phyloP scores from a whole-genome alignment of 2,329 filamentous ascomycete genomes.

The Penicillium sp. region DNA sequence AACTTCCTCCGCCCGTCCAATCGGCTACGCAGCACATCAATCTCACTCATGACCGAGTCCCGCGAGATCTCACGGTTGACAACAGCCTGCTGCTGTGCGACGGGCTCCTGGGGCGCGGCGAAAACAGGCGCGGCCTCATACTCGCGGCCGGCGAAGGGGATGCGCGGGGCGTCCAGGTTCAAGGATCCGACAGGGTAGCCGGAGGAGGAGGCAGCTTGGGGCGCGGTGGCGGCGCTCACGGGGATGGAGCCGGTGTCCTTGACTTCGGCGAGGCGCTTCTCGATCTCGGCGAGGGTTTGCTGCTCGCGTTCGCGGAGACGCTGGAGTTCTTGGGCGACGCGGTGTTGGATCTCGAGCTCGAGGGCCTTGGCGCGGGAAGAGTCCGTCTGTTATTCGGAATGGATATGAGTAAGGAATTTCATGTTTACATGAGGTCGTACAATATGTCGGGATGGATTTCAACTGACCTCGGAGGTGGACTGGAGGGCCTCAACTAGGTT shows the following conservation, averaged over 20 bases:
- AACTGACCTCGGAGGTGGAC: conserved; percentile 77
- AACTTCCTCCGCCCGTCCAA: conserved; percentile 64
- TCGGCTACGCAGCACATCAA: conserved; percentile 60
- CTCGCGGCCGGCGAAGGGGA: conserved; percentile 48
- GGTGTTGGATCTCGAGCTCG: conserved; percentile 85
- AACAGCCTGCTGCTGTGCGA: conserved; percentile 19
- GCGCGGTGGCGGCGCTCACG: conserved; percentile 33
- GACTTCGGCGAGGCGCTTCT: conserved; percentile 59
- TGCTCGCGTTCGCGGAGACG: conserved; percentile 73
- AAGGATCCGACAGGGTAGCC: conserved; percentile 36
- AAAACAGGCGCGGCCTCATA: conserved; percentile 31
- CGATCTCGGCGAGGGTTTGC: conserved; percentile 68
- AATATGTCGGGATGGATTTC: conserved; percentile 6
- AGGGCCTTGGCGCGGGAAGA: conserved; percentile 78
- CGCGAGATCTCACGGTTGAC: conserved; percentile 53
- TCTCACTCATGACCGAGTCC: conserved; percentile 60
- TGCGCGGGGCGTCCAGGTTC: conserved; percentile 48
- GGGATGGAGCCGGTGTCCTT: conserved; percentile 36
- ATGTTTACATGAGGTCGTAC: conserved; percentile 1
- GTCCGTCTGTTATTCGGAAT: conserved; percentile 68
- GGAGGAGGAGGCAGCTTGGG: conserved; percentile 26
- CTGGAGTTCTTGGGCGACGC: conserved; percentile 82
- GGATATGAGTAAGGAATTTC: conserved; percentile 6
- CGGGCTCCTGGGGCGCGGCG: conserved; percentile 22
- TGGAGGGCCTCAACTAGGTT: conserved; percentile 82